Evolutionary conservation across 768 basidiomycete species (phyloP).

Genomic region (Megacollybia marginata): DNA sequence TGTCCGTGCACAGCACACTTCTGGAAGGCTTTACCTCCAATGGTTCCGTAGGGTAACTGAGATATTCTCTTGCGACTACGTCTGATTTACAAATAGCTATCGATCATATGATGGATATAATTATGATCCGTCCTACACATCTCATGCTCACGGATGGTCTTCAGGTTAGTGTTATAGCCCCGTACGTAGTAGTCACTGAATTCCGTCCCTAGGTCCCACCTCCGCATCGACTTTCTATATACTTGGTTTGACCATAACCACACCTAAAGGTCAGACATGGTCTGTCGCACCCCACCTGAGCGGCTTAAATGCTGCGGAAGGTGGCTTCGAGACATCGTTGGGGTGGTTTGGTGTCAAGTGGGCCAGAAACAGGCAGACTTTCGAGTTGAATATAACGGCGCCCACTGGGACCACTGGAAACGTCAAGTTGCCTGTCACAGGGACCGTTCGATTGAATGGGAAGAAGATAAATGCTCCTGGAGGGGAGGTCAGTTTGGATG

Average conservation of each 20-base stretch:
- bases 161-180: slow-evolving; percentile 9
- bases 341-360: slow-evolving; percentile 40
- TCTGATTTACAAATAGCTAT: slow-evolving; percentile 25
- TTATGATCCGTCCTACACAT: slow-evolving; percentile 50
- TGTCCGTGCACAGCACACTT: slow-evolving; percentile 49
- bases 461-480: not conserved
- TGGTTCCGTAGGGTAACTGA: slow-evolving; percentile 41
- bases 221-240: slow-evolving; percentile 47
- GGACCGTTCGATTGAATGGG: slow-evolving; percentile 11
- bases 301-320: slow-evolving; percentile 32
- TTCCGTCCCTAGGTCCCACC: slow-evolving; percentile 32
- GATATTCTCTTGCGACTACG: not conserved
- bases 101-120: slow-evolving; percentile 48
- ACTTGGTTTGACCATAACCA: slow-evolving; percentile 34
- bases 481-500: not conserved
- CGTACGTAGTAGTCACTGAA: too few species aligned
- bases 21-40: slow-evolving; percentile 54
- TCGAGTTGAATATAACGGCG: slow-evolving; percentile 16
- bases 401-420: slow-evolving; percentile 19
- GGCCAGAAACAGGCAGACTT: slow-evolving; percentile 11
- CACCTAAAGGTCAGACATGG: slow-evolving; percentile 35
- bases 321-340: slow-evolving; percentile 37
- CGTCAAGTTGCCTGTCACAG: slow-evolving; percentile 20
- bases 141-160: slow-evolving; percentile 56
- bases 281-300: slow-evolving; percentile 34